phyloP scores from a whole-genome alignment of 345 rosid genomes.

The Heritiera fomes region DNA sequence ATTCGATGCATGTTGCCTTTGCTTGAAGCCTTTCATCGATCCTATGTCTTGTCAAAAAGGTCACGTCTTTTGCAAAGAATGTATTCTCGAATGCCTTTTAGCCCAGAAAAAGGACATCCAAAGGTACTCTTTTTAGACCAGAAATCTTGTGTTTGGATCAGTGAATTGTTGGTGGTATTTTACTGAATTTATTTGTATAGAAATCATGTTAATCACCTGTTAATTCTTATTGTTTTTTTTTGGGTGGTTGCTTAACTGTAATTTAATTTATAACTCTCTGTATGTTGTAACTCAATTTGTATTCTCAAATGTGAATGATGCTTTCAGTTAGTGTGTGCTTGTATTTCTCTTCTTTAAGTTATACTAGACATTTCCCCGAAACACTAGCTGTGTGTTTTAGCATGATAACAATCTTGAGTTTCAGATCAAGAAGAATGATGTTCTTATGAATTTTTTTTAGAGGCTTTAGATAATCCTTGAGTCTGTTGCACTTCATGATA shows the following conservation, averaged over 20 bases:
- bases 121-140: conserved; percentile 37
- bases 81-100: conserved; percentile 84
- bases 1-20: conserved; percentile 91
- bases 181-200: neutral
- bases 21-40: conserved; percentile 81
- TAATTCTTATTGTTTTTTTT: neutral
- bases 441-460: no score
- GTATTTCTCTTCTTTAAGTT: neutral
- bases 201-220: neutral
- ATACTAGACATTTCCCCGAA: neutral
- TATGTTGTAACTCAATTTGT: neutral
- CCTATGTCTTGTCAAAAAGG: conserved; percentile 93
- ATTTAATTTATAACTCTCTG: neutral
- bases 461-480: neutral
- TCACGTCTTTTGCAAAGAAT: conserved; percentile 88
- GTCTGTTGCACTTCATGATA: neutral
- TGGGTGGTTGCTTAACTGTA: neutral
- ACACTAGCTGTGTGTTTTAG: neutral
- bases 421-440: neutral
- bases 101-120: conserved; percentile 90
- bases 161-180: neutral
- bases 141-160: neutral
- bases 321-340: neutral
- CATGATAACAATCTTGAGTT: neutral
- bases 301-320: neutral